Evolutionary conservation across 257 asterid species (phyloP), one percentile per base, ranked within the genome.

Genomic region (Leonotis leonurus): DNA sequence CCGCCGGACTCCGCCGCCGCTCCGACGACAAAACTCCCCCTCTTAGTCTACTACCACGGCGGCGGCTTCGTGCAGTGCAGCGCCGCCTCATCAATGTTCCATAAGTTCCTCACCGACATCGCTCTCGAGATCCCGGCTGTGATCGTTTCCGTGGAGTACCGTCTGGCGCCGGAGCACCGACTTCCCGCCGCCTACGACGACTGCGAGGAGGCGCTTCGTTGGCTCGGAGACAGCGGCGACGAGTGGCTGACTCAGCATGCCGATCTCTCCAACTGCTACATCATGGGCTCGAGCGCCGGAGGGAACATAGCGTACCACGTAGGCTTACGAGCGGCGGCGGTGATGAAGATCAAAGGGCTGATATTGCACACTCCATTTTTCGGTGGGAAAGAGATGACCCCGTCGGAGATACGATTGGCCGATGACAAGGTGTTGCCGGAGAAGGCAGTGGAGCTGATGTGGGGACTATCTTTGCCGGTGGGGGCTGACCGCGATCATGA

Each of bases 401-500:
- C 21, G 7, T 87, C 89, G 18, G 95, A 87, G 76, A 2, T 58
- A 5, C 73, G 67, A 32, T 21, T 75, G 43, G 71, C 6, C 8
- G 5, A 56, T 5, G 79, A 76, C 30, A 22, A 13, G 10, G n/a
- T 56, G 6, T 8, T 82, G 0, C 84, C 87, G 3, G 8, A 53
- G 2, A 11, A 9, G 13, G 40, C 39, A 5, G 1, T 54, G 3
- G 87, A 84, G 40, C 2, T 71, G 18, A 51, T 71, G 77, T 84
- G 88, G 83, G 79, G 61, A 26, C 53, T 80, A 0, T 67, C 67
- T 0, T 59, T 86, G 63, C 87, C 92, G 1, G 12, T 35, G 0
- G 88, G 82, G 0, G 81, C n/a, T 16, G 80, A 77, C 25, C 84
- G 87, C 0, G 88, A 79, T 33, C 83, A 81, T 24, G 75, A 57